A percentile compares a stretch with the other conserved stretches of the same genome.
phyloP scores from a whole-genome alignment of 2,329 filamentous ascomycete genomes.

The Trichoderma harzianum region DNA sequence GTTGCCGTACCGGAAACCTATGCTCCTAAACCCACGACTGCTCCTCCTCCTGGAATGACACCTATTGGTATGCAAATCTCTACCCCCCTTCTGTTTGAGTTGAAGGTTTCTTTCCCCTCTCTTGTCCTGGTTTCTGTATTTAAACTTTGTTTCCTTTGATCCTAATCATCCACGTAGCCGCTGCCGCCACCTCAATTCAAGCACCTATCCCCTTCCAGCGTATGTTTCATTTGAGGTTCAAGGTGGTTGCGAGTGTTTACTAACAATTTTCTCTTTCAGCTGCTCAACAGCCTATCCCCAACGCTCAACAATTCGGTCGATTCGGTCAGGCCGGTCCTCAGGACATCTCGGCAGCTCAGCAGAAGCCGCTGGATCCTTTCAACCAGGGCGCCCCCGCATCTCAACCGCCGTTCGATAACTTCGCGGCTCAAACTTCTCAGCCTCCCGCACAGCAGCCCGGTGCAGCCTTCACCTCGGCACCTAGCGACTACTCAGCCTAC shows the following conservation, averaged over 20 bases:
- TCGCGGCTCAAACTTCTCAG: slow-evolving; percentile 57
- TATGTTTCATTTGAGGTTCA: slow-evolving; percentile 16
- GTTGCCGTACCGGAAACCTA: slow-evolving; percentile 54
- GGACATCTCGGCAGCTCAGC: slow-evolving; percentile 55
- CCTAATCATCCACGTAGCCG: slow-evolving; percentile 22
- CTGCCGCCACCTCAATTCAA: slow-evolving; percentile 25
- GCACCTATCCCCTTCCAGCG: slow-evolving; percentile 31
- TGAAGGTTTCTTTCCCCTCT: background rate
- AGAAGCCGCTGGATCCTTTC: slow-evolving; percentile 88
- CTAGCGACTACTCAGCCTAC: slow-evolving; percentile 79
- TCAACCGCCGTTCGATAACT: slow-evolving; percentile 59
- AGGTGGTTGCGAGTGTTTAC: background rate
- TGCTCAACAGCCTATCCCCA: slow-evolving; percentile 51
- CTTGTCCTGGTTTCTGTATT: background rate
- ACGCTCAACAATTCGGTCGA: slow-evolving; percentile 65
- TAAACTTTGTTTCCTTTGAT: background rate
- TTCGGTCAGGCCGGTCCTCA: slow-evolving; percentile 62
- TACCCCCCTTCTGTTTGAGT: too few relatives aligned
- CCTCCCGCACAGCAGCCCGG: slow-evolving; percentile 57
- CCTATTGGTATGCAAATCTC: slow-evolving; percentile 31
- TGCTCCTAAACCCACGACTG: slow-evolving; percentile 52
- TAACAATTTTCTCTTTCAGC: slow-evolving; percentile 21
- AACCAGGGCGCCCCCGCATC: slow-evolving; percentile 54
- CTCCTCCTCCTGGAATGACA: slow-evolving; percentile 37
- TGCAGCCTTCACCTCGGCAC: slow-evolving; percentile 68